Conservation (phyloP, 108 stramenopile species). For the Discostella pseudostelligera region DNA sequence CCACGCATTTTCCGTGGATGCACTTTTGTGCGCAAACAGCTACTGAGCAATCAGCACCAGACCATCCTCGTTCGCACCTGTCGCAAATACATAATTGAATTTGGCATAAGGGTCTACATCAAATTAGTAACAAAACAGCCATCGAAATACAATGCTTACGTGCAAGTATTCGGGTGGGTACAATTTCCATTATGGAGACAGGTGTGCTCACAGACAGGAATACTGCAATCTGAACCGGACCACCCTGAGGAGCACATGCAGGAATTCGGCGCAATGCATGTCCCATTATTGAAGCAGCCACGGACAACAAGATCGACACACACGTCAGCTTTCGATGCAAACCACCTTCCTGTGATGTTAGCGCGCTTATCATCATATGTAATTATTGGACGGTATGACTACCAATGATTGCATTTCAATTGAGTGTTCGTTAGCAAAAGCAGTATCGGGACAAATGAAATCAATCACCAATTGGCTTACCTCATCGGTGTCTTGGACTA, state of each 20-base stretch:
- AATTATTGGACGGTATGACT: constrained; percentile 60
- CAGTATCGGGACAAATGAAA: neutral
- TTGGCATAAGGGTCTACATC: constrained; percentile 59
- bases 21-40: constrained; percentile 77
- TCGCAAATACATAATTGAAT: constrained; percentile 39
- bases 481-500: constrained; percentile 76
- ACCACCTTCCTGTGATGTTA: constrained; percentile 52
- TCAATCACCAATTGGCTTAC: constrained; percentile 1
- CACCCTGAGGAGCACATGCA: constrained; percentile 79
- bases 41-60: constrained; percentile 69
- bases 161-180: constrained; percentile 79
- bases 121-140: constrained; percentile 74
- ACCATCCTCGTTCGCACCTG: constrained; percentile 72
- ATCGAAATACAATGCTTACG: constrained; percentile 28
- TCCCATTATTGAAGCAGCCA: constrained; percentile 82
- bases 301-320: constrained; percentile 80
- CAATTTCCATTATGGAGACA: constrained; percentile 80
- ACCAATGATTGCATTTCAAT: no score
- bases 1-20: constrained; percentile 72
- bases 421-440: no score
- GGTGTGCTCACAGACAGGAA: constrained; percentile 65
- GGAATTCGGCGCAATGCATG: constrained; percentile 73
- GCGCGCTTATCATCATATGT: constrained; percentile 49
- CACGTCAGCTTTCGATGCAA: constrained; percentile 49
- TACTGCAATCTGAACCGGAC: constrained; percentile 59